Evolutionary conservation across 192 early-diverging fungal species (phyloP).

Genomic region (Backusella luteola): DNA sequence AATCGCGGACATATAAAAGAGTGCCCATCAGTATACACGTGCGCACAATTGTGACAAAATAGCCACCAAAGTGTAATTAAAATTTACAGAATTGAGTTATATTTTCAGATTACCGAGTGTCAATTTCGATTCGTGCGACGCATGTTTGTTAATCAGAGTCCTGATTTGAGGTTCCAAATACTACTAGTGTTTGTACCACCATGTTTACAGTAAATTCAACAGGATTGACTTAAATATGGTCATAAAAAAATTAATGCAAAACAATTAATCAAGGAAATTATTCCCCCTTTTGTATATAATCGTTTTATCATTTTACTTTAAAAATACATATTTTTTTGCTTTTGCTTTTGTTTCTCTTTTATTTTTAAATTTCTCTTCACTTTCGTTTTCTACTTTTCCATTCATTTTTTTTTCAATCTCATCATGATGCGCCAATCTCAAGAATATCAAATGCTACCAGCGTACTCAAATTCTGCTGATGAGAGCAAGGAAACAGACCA

Average conservation of each 20-base stretch:
- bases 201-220: background rate
- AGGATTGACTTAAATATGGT: background rate
- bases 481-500: background rate
- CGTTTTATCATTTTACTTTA: background rate
- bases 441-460: background rate
- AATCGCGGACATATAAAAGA: background rate
- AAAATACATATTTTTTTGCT: background rate
- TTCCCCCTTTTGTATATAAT: background rate
- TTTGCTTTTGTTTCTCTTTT: background rate
- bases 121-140: background rate
- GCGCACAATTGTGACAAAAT: background rate
- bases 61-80: background rate
- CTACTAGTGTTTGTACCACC: background rate
- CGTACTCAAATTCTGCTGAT: background rate
- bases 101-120: background rate
- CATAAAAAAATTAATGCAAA: background rate
- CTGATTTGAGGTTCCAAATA: conserved; percentile 1
- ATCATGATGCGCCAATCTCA: background rate
- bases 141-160: background rate
- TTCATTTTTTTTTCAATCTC: background rate
- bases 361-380: background rate
- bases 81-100: background rate
- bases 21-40: background rate
- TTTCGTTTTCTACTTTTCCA: background rate
- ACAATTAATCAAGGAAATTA: conserved; percentile 1